Percentiles rank a stretch among this genome's conserved stretches.
These are phyloP conservation scores for Melaleuca alternifolia DNA, from an alignment of 345 rosid genomes.

Conservation along the genomic window DNA sequence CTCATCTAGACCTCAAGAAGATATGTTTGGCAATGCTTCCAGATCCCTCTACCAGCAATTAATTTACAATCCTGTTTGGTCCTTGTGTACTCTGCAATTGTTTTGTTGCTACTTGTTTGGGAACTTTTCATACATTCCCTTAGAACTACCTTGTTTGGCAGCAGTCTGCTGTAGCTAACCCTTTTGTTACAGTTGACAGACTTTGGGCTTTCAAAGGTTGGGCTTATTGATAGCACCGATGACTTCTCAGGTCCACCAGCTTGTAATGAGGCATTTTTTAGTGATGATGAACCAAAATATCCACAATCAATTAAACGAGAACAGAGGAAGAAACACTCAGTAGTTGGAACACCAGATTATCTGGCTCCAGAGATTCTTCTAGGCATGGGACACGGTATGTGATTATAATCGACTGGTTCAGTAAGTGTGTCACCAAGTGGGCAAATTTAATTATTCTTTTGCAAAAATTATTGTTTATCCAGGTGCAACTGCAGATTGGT, in stretches of 20 bases:
- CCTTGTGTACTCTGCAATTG: background rate
- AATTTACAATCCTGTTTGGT: background rate
- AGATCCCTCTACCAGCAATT: background rate
- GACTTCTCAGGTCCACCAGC: constrained; percentile 76
- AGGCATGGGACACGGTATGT: constrained; percentile 93
- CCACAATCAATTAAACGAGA: constrained; percentile 36
- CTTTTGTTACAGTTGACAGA: constrained; percentile 85
- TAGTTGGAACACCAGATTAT: constrained; percentile 95
- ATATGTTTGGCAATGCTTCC: background rate
- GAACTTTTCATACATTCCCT: background rate
- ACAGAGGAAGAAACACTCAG: constrained; percentile 62
- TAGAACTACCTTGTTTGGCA: background rate
- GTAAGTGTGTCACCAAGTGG: background rate
- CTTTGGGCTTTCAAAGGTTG: constrained; percentile 97
- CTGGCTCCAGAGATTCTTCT: constrained; percentile 99
- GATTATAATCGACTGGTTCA: background rate
- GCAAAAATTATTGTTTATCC: background rate
- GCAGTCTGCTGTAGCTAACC: constrained; percentile 9
- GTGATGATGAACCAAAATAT: constrained; percentile 39
- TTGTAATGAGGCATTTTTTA: constrained; percentile 37
- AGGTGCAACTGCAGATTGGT: constrained; percentile 99
- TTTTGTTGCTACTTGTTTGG: background rate
- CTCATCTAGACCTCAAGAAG: background rate
- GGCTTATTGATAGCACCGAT: constrained; percentile 92
- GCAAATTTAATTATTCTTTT: background rate